These are phyloP conservation scores for Sugiyamaella pinicola DNA, from an alignment of 1,139 yeast species.

Conservation along the genomic window DNA sequence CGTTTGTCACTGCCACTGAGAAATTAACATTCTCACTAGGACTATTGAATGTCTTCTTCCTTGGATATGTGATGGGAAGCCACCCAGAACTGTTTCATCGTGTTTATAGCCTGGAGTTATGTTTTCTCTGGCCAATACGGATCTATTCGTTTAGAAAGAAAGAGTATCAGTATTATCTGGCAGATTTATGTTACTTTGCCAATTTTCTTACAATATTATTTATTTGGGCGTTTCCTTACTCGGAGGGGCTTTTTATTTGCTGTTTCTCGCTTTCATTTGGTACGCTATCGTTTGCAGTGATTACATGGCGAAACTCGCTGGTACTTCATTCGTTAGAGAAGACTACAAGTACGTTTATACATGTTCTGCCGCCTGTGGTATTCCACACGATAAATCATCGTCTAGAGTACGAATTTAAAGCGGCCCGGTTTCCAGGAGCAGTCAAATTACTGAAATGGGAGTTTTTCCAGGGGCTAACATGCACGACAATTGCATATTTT, in stretches of 20 bases:
- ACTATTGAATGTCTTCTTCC: constrained; percentile 63
- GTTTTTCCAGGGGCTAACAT: constrained; percentile 66
- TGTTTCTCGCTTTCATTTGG: constrained; percentile 90
- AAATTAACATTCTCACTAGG: constrained; percentile 81
- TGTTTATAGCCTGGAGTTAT: constrained; percentile 65
- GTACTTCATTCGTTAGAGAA: constrained; percentile 91
- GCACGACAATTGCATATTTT: constrained; percentile 82
- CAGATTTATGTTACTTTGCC: constrained; percentile 92
- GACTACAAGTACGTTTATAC: constrained; percentile 90
- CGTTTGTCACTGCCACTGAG: constrained; percentile 61
- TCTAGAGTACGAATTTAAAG: constrained; percentile 57
- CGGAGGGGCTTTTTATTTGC: constrained; percentile 70
- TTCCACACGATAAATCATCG: constrained; percentile 88
- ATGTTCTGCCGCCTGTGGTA: constrained; percentile 85
- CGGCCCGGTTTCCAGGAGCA: constrained; percentile 77
- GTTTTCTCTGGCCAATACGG: constrained; percentile 78
- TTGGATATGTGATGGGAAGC: constrained; percentile 78
- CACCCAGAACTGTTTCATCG: constrained; percentile 77
- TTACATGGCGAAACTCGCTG: constrained; percentile 93
- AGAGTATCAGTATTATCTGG: constrained; percentile 82
- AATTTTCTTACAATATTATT: constrained; percentile 68
- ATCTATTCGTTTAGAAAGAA: constrained; percentile 78
- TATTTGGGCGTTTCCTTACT: constrained; percentile 81
- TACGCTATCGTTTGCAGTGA: constrained; percentile 88
- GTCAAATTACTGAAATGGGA: constrained; percentile 67